A percentile compares a stretch with the other conserved stretches of the same genome.
These are phyloP conservation scores for Heliamphora exappendiculata DNA, from an alignment of 148 eudicot species.

Conservation along the genomic window DNA sequence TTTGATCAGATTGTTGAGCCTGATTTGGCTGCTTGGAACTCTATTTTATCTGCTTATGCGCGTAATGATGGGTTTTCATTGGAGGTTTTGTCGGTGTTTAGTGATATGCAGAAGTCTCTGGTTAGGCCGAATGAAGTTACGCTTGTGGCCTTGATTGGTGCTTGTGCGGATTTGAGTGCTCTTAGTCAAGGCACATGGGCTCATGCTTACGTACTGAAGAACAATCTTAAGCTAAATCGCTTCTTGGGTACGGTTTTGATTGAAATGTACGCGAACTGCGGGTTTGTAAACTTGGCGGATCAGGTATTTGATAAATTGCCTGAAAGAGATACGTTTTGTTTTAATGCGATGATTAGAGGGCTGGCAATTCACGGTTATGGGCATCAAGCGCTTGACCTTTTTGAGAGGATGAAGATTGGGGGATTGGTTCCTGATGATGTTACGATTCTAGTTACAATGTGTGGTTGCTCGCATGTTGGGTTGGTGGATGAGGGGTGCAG, in stretches of 20 bases:
- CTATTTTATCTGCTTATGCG: constrained; percentile 35
- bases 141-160: constrained; percentile 36
- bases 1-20: constrained; percentile 33
- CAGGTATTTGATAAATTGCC: constrained; percentile 32
- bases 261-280: constrained; percentile 40
- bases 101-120: constrained; percentile 16
- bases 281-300: constrained; percentile 24
- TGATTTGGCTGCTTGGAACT: constrained; percentile 43
- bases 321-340: constrained; percentile 32
- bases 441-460: constrained; percentile 31
- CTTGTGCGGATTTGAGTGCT: constrained; percentile 45
- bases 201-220: constrained; percentile 27
- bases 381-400: constrained; percentile 25
- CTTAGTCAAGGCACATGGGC: constrained; percentile 42
- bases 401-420: constrained; percentile 23
- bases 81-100: constrained; percentile 38
- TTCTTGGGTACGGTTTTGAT: constrained; percentile 32
- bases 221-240: constrained; percentile 27
- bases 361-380: constrained; percentile 41
- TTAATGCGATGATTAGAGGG: constrained; percentile 40
- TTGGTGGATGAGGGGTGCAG: constrained; percentile 31
- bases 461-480: constrained; percentile 46
- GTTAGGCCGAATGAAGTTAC: constrained; percentile 36
- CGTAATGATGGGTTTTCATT: constrained; percentile 19
- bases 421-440: constrained; percentile 37